Evolutionary conservation across 2,329 filamentous ascomycete species (phyloP).

Genomic region (Colletotrichum higginsianum): DNA sequence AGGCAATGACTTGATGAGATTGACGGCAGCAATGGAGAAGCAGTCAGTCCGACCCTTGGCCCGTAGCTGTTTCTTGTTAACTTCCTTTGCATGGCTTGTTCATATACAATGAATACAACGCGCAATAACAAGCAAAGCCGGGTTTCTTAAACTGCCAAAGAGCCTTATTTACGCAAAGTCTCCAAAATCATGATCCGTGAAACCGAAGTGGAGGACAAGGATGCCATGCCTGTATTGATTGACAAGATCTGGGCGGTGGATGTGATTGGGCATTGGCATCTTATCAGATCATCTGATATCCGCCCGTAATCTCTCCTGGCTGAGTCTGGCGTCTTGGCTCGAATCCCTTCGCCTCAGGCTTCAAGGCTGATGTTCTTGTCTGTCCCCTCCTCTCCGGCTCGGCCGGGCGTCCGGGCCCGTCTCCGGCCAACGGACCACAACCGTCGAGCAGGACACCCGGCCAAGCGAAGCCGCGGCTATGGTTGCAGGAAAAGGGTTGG

Average conservation of each 20-base stretch:
- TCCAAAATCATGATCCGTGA: too few relatives aligned
- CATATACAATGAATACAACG: too few relatives aligned
- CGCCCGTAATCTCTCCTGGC: slow-evolving; percentile 9
- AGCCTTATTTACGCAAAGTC: too few relatives aligned
- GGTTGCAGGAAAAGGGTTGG: slow-evolving; percentile 18
- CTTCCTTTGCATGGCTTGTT: too few relatives aligned
- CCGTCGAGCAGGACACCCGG: not conserved
- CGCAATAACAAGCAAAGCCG: too few relatives aligned
- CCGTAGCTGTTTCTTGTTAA: too few relatives aligned
- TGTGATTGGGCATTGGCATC: slow-evolving; percentile 11
- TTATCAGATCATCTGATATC: slow-evolving; percentile 33
- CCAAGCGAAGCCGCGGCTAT: not conserved
- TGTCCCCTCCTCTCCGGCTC: not conserved
- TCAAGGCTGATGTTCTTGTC: not conserved
- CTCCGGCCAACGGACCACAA: slow-evolving; percentile 7
- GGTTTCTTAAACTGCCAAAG: too few relatives aligned
- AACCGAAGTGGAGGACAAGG: not conserved
- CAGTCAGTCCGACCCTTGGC: too few relatives aligned
- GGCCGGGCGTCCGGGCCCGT: slow-evolving; percentile 9
- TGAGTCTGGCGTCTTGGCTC: not conserved
- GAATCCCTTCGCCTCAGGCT: not conserved
- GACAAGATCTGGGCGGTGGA: not conserved
- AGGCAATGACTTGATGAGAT: too few relatives aligned
- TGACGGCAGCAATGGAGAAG: too few relatives aligned
- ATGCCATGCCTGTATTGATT: not conserved